Base-by-base conservation (phyloP, 1,139 yeast species). In the Sugiyamaella xylanicola region DNA sequence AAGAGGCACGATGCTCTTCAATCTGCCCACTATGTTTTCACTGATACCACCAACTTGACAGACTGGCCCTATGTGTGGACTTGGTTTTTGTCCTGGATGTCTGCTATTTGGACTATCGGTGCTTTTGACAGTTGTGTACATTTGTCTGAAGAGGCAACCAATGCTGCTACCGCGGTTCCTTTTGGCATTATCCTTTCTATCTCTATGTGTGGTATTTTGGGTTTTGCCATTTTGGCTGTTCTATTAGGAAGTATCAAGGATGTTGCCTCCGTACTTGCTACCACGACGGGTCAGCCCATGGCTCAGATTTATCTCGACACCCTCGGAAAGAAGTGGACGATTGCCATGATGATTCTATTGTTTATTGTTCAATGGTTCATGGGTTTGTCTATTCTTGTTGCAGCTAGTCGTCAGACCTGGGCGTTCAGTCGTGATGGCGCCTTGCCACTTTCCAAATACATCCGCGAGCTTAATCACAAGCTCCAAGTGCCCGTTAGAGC, bases 361-460 rank as follows among this genome's bases (percentile, higher is more conserved):
- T 60, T 64, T 37, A 58, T 69, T 35, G 64, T 71, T 21, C 72
- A 69, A 55, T 70, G 71, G 66, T 80, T 85, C 54, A 86, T 86
- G 89, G 90, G 89, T 3, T 75, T 82, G 15, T 79, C 85, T 1
- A 75, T 80, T 0, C 77, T 88, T 35, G 87, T 95, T 0, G 88
- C 96, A 0, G 92, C 95, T 0, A 87, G 96, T 4, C 82, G 97
- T 74, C 84, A 89, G 36, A 87, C 92, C 0, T 90, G 84, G 74
- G 90, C 95, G 13, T 85, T 90, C 72, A 89, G 96, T 53, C 82
- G 97, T 71, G 97, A 90, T 69, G 91, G 87, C 47, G 96, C 95
- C 0, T 73, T 90, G 48, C 97, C 97, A 0, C 83, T 78, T 63
- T 81, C 85, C 11, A 59, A 65, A 59, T 59, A 58, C 51, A 55